Evolutionary conservation across 805 yeast genomes (phyloP).

Genomic region (Clavispora fructus): DNA sequence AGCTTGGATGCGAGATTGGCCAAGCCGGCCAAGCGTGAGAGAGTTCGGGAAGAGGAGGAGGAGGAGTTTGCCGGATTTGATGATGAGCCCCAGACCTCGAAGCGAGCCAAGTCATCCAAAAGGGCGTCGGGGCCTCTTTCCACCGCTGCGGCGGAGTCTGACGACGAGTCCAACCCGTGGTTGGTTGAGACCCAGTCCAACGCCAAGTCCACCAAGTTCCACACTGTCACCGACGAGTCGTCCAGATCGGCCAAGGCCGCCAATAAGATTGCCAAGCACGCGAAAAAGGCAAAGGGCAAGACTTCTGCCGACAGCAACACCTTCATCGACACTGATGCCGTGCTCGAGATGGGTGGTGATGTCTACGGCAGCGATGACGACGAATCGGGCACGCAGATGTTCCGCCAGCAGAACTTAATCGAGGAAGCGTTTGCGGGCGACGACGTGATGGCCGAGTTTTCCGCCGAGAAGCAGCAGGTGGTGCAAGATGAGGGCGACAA

Average conservation of each 20-base stretch:
- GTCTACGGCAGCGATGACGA: conserved; percentile 30
- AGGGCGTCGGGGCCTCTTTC: neutral
- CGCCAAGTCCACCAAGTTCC: conserved; percentile 27
- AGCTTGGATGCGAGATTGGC: conserved; percentile 25
- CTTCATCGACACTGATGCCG: conserved; percentile 45
- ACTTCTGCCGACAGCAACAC: conserved; percentile 29
- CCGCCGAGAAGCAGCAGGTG: conserved; percentile 64
- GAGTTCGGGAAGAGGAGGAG: neutral
- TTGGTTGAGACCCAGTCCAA: conserved; percentile 13
- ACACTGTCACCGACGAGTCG: conserved; percentile 31
- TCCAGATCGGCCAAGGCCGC: conserved; percentile 36
- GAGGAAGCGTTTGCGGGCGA: conserved; percentile 97
- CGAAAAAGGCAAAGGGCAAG: conserved; percentile 31
- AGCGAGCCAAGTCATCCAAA: neutral
- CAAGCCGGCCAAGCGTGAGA: conserved; percentile 8
- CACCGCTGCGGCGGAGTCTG: neutral
- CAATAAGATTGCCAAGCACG: conserved; percentile 31
- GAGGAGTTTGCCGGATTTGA: conserved; percentile 2
- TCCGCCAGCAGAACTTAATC: conserved; percentile 76
- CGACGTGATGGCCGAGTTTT: conserved; percentile 80
- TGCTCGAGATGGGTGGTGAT: conserved; percentile 48
- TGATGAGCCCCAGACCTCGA: neutral
- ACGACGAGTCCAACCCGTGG: conserved; percentile 35
- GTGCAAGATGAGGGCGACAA: conserved; percentile 79
- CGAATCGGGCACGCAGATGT: conserved; percentile 43